A percentile compares a stretch with the other conserved stretches of the same genome.
These are phyloP conservation scores for Mercurialis annua DNA, from an alignment of 345 rosid species.

Conservation along the genomic window DNA sequence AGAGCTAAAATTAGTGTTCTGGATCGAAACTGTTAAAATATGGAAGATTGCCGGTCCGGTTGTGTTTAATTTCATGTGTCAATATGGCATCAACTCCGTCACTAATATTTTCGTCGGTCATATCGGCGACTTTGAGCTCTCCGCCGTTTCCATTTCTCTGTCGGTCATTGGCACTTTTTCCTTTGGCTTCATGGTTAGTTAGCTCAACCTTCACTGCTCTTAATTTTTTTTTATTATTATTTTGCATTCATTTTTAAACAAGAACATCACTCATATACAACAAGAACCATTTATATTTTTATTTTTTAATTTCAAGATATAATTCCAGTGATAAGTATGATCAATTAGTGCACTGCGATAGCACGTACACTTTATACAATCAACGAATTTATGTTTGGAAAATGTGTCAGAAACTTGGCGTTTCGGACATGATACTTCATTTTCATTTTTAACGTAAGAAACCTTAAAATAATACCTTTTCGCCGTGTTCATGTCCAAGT, in stretches of 20 bases:
- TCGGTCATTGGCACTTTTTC: conserved; percentile 72
- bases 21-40: conserved; percentile 47
- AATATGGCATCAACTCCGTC: conserved; percentile 47
- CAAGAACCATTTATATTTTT: no score
- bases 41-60: conserved; percentile 67
- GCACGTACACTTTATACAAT: no score
- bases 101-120: conserved; percentile 68
- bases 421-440: no score
- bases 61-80: conserved; percentile 48
- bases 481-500: no score
- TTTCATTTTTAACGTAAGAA: no score
- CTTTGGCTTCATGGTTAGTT: conserved; percentile 64
- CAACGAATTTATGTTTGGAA: no score
- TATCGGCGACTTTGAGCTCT: conserved; percentile 61
- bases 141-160: conserved; percentile 59
- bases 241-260: neutral
- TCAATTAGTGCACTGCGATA: no score
- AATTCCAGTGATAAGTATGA: no score
- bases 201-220: neutral
- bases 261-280: no score
- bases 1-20: conserved; percentile 40
- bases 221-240: neutral
- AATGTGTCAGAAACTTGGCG: no score
- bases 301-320: no score
- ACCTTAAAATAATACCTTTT: no score